phyloP scores from a whole-genome alignment of 768 basidiomycete species.

The Tylopilus subfusipes region DNA sequence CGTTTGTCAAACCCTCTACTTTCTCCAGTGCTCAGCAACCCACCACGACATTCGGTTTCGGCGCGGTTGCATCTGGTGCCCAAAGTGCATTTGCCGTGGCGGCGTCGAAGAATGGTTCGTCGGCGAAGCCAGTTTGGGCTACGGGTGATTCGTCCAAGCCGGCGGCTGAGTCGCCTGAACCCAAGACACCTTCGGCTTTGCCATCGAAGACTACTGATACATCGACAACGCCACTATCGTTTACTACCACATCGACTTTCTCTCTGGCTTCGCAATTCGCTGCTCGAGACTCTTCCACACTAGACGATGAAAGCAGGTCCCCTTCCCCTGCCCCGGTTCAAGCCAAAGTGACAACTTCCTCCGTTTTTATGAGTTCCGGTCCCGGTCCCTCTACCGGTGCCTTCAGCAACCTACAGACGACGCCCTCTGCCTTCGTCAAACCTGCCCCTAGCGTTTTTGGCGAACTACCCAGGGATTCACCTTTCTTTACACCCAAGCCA shows the following conservation, averaged over 20 bases:
- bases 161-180: conserved; percentile 8
- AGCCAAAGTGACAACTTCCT: conserved; percentile 3
- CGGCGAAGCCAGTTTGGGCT: conserved; percentile 25
- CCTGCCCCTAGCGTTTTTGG: conserved; percentile 36
- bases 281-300: conserved; percentile 11
- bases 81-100: conserved; percentile 30
- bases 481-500: conserved; percentile 46
- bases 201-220: background rate
- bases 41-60: conserved; percentile 26
- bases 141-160: conserved; percentile 7
- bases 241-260: background rate
- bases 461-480: conserved; percentile 42
- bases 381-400: conserved; percentile 32
- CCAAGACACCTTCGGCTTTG: conserved; percentile 13
- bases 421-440: conserved; percentile 35
- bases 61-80: conserved; percentile 31
- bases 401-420: conserved; percentile 39
- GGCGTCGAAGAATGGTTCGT: conserved; percentile 12
- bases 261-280: background rate
- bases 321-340: conserved; percentile 21
- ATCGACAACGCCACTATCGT: background rate
- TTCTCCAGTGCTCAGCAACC: conserved; percentile 20
- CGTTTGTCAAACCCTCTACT: conserved; percentile 22
- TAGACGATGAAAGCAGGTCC: conserved; percentile 26
- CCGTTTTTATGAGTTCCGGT: conserved; percentile 20